Percentiles rank a stretch among this genome's conserved stretches.
phyloP scores from a whole-genome alignment of 1,284 basidiomycete species.

The Cryptococcus jaspeensis region DNA sequence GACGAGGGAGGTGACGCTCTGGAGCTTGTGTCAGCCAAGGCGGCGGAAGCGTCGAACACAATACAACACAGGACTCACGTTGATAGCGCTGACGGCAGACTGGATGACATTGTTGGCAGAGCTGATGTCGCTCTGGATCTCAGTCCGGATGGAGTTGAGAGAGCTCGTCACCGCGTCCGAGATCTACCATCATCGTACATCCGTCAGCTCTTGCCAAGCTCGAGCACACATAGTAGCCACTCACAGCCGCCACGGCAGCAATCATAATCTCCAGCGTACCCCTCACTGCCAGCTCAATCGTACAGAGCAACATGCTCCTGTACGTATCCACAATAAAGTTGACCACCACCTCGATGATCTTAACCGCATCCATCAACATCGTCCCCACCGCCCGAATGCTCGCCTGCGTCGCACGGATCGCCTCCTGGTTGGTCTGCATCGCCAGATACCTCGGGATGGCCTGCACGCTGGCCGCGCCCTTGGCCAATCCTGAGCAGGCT shows the following conservation, averaged over 20 bases:
- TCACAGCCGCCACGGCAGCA: slow-evolving; percentile 72
- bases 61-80: slow-evolving; percentile 48
- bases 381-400: slow-evolving; percentile 73
- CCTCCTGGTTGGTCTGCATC: slow-evolving; percentile 74
- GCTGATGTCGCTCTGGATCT: slow-evolving; percentile 69
- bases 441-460: slow-evolving; percentile 86
- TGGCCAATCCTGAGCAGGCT: slow-evolving; percentile 78
- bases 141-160: slow-evolving; percentile 61
- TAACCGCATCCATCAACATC: slow-evolving; percentile 64
- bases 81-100: slow-evolving; percentile 63
- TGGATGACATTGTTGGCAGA: slow-evolving; percentile 69
- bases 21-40: neutral
- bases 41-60: neutral
- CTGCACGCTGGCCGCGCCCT: slow-evolving; percentile 74
- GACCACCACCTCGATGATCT: slow-evolving; percentile 78
- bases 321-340: slow-evolving; percentile 91
- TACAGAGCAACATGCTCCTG: slow-evolving; percentile 85
- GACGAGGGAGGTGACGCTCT: slow-evolving; percentile 60
- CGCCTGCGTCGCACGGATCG: slow-evolving; percentile 71
- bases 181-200: slow-evolving; percentile 58
- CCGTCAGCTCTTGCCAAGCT: neutral
- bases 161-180: slow-evolving; percentile 65
- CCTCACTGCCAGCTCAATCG: slow-evolving; percentile 82
- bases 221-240: slow-evolving; percentile 28
- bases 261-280: slow-evolving; percentile 79